Percentiles rank a stretch among this genome's conserved stretches.
phyloP scores from a whole-genome alignment of 345 rosid genomes.

The Melaleuca alternifolia region DNA sequence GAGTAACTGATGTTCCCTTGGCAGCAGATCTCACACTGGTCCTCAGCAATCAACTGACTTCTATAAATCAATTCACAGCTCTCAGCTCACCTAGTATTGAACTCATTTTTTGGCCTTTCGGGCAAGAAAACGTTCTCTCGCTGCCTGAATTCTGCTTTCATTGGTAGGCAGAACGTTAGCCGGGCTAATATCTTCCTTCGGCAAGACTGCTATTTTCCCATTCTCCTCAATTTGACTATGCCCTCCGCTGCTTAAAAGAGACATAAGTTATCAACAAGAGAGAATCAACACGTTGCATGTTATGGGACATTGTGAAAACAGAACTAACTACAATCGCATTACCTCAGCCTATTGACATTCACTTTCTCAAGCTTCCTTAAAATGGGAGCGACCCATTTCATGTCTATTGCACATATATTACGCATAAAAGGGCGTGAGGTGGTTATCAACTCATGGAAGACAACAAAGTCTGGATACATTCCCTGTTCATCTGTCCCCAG shows the following conservation, averaged over 20 bases:
- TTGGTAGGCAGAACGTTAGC: constrained; percentile 20
- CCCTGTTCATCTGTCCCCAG: constrained; percentile 62
- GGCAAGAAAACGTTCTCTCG: constrained; percentile 83
- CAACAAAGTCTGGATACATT: constrained; percentile 59
- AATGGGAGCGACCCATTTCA: constrained; percentile 61
- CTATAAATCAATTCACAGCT: not conserved
- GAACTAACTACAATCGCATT: not conserved
- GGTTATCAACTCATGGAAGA: constrained; percentile 77
- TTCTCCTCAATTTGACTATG: constrained; percentile 18
- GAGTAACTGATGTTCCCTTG: not conserved
- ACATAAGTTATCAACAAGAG: not conserved
- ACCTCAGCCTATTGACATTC: constrained; percentile 65
- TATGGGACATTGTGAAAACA: not conserved
- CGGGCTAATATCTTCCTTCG: not conserved
- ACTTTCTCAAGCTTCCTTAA: constrained; percentile 63
- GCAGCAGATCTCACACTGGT: not conserved
- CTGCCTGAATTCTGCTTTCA: constrained; percentile 63
- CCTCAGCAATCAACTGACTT: not conserved
- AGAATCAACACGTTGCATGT: not conserved
- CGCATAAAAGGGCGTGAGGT: constrained; percentile 83
- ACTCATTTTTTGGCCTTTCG: constrained; percentile 59
- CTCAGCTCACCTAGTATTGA: not conserved
- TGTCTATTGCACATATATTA: constrained; percentile 59
- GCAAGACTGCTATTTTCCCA: constrained; percentile 16
- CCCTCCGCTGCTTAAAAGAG: constrained; percentile 50